phyloP scores from a whole-genome alignment of 495 filamentous ascomycete species.

The Ascodesmis nigricans region DNA sequence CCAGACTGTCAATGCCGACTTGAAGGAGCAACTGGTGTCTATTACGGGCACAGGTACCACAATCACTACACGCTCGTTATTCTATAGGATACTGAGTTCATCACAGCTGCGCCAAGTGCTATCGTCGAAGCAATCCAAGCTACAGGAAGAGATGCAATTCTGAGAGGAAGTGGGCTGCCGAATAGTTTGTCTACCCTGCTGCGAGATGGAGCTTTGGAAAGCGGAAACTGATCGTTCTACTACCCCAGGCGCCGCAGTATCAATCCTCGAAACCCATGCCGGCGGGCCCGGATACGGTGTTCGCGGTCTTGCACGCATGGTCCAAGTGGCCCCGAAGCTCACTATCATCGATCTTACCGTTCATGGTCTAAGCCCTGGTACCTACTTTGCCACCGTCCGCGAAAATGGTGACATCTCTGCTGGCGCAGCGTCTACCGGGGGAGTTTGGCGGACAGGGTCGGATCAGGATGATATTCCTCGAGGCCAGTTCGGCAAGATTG shows the following conservation, averaged over 20 bases:
- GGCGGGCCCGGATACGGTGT: conserved; percentile 35
- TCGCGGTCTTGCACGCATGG: conserved; percentile 57
- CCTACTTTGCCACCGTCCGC: conserved; percentile 61
- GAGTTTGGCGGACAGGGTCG: conserved; percentile 49
- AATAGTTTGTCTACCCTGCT: conserved; percentile 38
- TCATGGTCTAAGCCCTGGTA: conserved; percentile 60
- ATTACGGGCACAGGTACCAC: conserved; percentile 43
- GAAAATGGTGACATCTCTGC: conserved; percentile 74
- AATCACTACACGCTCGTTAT: conserved; percentile 1
- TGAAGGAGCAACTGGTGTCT: conserved; percentile 43
- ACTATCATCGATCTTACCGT: conserved; percentile 77
- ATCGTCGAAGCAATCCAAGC: conserved; percentile 74
- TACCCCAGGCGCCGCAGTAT: conserved; percentile 60
- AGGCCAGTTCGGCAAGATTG: conserved; percentile 51
- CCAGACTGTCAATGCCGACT: conserved; percentile 40
- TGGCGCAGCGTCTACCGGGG: conserved; percentile 59
- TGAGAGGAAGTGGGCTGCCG: conserved; percentile 67
- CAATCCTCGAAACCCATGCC: conserved; percentile 83
- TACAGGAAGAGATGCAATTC: conserved; percentile 81
- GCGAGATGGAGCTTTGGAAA: too few species aligned
- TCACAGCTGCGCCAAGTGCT: conserved; percentile 55
- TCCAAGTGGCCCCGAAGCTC: conserved; percentile 49
- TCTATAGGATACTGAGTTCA: conserved; percentile 22
- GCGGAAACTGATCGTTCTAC: not conserved
- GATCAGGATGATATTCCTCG: conserved; percentile 29